These are phyloP conservation scores for Trametes gibbosa DNA, from an alignment of 768 basidiomycete genomes.

Conservation along the genomic window DNA sequence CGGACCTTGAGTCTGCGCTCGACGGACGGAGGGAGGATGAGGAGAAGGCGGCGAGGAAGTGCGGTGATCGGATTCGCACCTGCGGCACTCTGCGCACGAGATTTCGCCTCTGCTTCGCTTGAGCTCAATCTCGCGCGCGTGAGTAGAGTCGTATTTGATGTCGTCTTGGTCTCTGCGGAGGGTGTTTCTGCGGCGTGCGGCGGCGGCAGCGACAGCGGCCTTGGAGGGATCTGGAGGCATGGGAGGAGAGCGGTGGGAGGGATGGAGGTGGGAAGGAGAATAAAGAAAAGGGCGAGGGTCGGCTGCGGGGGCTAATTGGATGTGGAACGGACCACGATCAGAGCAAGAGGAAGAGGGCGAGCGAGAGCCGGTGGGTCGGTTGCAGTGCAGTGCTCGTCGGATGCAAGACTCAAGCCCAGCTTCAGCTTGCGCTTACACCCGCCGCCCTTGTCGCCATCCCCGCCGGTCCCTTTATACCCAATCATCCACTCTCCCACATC, in stretches of 20 bases:
- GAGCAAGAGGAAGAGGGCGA: conserved; percentile 7
- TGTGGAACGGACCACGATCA: conserved; percentile 6
- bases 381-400: background rate
- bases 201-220: conserved; percentile 16
- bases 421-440: background rate
- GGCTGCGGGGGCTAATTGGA: conserved; percentile 19
- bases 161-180: conserved; percentile 26
- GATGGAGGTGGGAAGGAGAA: conserved; percentile 11
- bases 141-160: conserved; percentile 23
- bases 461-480: conserved; percentile 10
- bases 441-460: background rate
- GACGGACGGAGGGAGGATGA: background rate
- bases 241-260: conserved; percentile 10
- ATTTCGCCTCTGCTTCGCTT: conserved; percentile 75
- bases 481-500: background rate
- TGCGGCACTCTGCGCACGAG: conserved; percentile 78
- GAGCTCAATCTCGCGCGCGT: conserved; percentile 56
- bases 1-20: conserved; percentile 28
- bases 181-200: conserved; percentile 23
- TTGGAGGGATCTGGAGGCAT: conserved; percentile 29
- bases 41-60: conserved; percentile 5
- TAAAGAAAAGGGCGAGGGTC: background rate
- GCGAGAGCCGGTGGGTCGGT: background rate
- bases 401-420: background rate
- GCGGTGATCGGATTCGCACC: conserved; percentile 59